Base-by-base conservation (phyloP, 2,329 filamentous ascomycete genomes). In the Colletotrichum cereale region DNA sequence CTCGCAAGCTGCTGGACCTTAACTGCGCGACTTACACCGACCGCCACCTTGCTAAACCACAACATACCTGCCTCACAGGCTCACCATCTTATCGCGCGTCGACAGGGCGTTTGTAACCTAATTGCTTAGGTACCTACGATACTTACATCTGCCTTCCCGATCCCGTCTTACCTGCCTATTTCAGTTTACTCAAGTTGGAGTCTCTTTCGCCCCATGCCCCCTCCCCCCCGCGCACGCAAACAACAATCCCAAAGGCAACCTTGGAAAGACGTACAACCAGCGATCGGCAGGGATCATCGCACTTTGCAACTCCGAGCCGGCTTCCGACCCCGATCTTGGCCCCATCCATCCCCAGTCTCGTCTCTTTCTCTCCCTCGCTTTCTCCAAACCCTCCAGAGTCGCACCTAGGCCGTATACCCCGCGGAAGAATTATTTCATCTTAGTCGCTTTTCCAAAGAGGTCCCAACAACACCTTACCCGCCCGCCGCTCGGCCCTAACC, bases 241-340 rank as follows among this genome's bases (percentile, higher is more conserved):
- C 42, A 31, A 16, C 18, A 24, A 55, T 24, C 36, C 29, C n/a
- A 21, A n/a, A 53, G 21, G 62, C 53, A 24, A 38, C n/a, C 53
- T 38, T 56, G 58, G 44, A 50, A 62, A 62, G 44, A 29, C 44
- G 66, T 24, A 44, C 58, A 56, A 57, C 29, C 62, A 58, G 34
- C 67, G 57, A 47, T 47, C 47, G 67, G n/a, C 67, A 71, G 63
- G 67, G 56, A 62, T 67, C 62, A 60, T 29, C 16, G 63, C 56
- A 7, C 63, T 56, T 50, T 57, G 56, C 67, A 61, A 53, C 62
- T 60, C 47, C 24, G 62, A 71, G 63, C 67, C 67, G 63, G 48
- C 36, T 71, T 67, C 67, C 67, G 67, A 71, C 63, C 56, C 40
- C 67, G 48, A 71, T 71, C 63, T 71, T 38, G 36, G 44, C 56